These are phyloP conservation scores for Xylariales sp. DNA, from an alignment of 2,329 filamentous ascomycete species.

Conservation along the genomic window DNA sequence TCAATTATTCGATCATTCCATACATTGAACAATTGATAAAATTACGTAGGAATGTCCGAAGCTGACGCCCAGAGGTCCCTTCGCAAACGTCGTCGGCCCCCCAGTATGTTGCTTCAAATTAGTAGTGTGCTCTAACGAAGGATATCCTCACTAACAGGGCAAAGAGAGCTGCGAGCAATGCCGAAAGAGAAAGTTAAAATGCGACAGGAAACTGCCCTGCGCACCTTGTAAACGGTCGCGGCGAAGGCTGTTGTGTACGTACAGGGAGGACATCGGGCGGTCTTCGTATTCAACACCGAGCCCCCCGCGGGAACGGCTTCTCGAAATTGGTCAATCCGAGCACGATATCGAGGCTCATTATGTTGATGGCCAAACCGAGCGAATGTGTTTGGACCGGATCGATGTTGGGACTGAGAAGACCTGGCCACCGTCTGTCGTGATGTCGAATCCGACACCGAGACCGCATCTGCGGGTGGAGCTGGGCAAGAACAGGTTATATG, in stretches of 20 bases:
- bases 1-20: too few relatives aligned
- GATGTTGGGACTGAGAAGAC: background rate
- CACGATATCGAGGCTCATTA: background rate
- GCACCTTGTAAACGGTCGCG: slow-evolving; percentile 5
- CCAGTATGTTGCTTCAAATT: background rate
- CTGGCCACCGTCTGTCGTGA: background rate
- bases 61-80: background rate
- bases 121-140: slow-evolving; percentile 11
- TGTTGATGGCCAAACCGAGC: too few relatives aligned
- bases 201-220: slow-evolving; percentile 4
- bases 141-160: background rate
- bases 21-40: too few relatives aligned
- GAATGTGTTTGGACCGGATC: too few relatives aligned
- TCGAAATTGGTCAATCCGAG: background rate
- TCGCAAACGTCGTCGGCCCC: background rate
- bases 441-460: background rate
- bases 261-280: background rate
- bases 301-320: background rate
- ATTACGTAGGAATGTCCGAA: slow-evolving; percentile 1
- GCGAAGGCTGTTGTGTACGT: slow-evolving; percentile 1
- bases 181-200: slow-evolving; percentile 5
- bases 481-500: slow-evolving; percentile 1
- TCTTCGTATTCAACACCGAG: background rate
- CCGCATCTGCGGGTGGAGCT: slow-evolving; percentile 1
- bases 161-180: slow-evolving; percentile 7